phyloP scores from a whole-genome alignment of 345 rosid genomes.

The Pelargonium nanum region DNA sequence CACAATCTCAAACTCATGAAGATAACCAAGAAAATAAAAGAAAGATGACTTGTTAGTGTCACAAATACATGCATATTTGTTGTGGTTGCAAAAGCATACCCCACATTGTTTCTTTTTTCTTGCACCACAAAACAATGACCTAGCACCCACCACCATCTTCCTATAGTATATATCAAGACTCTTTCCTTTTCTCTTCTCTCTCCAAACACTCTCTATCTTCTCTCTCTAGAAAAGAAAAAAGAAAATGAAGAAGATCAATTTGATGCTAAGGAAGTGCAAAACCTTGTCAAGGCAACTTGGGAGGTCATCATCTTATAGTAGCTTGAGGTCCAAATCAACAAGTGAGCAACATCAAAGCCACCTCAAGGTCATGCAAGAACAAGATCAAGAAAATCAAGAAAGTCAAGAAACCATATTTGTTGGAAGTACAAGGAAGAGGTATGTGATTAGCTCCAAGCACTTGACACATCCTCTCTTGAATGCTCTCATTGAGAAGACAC shows the following conservation, averaged over 20 bases:
- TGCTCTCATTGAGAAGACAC: conserved; percentile 45
- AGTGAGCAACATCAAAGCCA: conserved; percentile 11
- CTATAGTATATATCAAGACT: not conserved
- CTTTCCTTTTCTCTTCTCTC: not conserved
- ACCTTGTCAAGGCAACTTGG: conserved; percentile 55
- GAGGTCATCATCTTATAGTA: conserved; percentile 34
- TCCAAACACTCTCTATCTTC: not conserved
- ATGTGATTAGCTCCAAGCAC: conserved; percentile 46
- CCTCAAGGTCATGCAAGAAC: not conserved
- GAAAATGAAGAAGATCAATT: conserved; percentile 43
- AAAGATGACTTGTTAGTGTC: not conserved
- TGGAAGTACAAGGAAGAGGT: conserved; percentile 58
- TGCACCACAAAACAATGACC: not conserved
- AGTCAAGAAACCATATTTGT: conserved; percentile 30
- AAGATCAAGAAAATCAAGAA: not conserved
- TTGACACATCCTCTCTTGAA: conserved; percentile 55
- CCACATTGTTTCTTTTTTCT: not conserved
- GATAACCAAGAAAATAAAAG: not conserved
- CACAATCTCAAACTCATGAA: no score
- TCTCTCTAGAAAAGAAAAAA: not conserved
- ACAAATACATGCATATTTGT: not conserved
- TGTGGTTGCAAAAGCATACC: not conserved
- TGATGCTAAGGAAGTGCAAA: conserved; percentile 54
- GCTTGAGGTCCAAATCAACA: conserved; percentile 15
- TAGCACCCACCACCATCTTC: not conserved